phyloP scores from a whole-genome alignment of 345 rosid species.

The Citrus inodora region DNA sequence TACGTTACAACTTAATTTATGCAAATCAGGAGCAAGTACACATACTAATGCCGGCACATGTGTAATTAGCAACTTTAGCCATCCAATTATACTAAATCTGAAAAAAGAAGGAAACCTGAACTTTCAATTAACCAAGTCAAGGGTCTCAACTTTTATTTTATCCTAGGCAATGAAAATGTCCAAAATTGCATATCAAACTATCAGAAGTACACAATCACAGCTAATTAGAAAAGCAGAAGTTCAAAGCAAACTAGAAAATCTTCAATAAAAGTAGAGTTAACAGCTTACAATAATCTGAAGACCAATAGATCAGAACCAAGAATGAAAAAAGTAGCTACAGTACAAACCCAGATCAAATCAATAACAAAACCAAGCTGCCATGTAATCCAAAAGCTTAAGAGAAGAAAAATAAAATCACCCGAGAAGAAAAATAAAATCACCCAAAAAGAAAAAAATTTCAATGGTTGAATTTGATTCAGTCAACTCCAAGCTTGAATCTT shows the following conservation, averaged over 20 bases:
- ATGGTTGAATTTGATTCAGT: neutral
- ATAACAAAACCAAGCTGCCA: neutral
- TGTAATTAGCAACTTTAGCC: neutral
- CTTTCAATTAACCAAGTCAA: neutral
- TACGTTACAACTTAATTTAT: neutral
- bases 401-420: neutral
- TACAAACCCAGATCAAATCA: slow-evolving; percentile 24
- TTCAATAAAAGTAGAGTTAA: neutral
- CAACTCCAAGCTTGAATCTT: neutral
- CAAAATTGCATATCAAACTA: neutral
- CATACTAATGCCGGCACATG: neutral
- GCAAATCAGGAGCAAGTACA: neutral
- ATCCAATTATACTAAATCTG: slow-evolving; percentile 1
- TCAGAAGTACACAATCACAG: neutral
- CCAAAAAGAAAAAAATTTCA: neutral
- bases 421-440: neutral
- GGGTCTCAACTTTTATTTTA: neutral
- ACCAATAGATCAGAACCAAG: slow-evolving; percentile 14
- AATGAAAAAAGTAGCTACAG: slow-evolving; percentile 1
- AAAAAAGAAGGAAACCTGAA: neutral
- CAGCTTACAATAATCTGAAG: slow-evolving; percentile 4
- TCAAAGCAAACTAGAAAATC: neutral
- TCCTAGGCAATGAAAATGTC: neutral
- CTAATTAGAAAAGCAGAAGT: neutral
- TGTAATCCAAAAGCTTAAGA: neutral